Evolutionary conservation across 768 basidiomycete genomes (phyloP), one percentile per base, ranked within the genome.

Genomic region (Pseudohyphozyma bogoriensis): DNA sequence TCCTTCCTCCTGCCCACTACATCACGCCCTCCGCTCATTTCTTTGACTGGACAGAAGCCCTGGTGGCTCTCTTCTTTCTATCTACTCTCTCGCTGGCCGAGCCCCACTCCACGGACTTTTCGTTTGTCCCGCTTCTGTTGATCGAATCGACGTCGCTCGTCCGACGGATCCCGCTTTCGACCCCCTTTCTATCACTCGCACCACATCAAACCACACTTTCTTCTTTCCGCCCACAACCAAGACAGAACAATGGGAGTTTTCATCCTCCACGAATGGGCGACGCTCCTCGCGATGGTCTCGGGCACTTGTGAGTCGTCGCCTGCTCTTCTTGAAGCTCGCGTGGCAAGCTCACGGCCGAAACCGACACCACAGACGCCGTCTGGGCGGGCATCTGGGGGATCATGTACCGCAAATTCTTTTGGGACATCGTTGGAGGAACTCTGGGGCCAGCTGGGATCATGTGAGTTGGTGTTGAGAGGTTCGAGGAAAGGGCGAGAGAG

Each of bases 351-450:
- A 26, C 39, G 53, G 47, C 40, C 53, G 22, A 46, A 15, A 9
- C 15, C 2, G 39, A 63, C 60, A 59, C 39, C 58, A 7, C 63
- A 89, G 87, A 87, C 72, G 81, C 83, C 59, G 76, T 89, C 15
- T 89, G 87, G 88, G 84, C 86, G 18, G 77, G 81, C 35, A 84
- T 86, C 75, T 92, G 81, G 76, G 90, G 83, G 22, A 73, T 91
- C 18, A 77, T 85, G 68, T 90, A 83, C 76, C 86, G 89, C 74
- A 93, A 93, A 77, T 93, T 89, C 81, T 91, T 93, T 76, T 93
- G 87, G 86, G 91, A 93, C 77, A 89, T 93, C 72, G 76, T 89
- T n/a, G 84, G 82, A 60, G 89, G 86, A 50, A 84, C 79, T 59
- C 72, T 88, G 59, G 72, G 73, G 3, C 70, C 72, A 13, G 40